Evolutionary conservation across 805 yeast genomes (phyloP).

Genomic region (Candida pseudoglaebosa): DNA sequence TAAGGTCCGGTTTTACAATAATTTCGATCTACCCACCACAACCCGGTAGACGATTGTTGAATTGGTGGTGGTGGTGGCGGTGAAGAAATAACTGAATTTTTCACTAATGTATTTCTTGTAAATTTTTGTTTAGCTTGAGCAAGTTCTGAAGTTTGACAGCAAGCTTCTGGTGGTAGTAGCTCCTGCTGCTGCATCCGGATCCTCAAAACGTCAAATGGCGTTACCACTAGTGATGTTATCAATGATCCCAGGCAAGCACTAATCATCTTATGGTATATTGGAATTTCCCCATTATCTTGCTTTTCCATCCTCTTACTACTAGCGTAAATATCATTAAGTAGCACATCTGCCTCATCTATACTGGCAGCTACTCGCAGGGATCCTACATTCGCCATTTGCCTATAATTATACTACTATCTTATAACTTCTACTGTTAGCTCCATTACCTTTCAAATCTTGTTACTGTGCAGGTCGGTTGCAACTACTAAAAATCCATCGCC

Average conservation of each 20-base stretch:
- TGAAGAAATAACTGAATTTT: conserved; percentile 9
- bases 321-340: conserved; percentile 6
- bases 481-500: too few species aligned
- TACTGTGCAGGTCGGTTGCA: too few species aligned
- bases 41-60: conserved; percentile 21
- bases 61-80: conserved; percentile 25
- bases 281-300: conserved; percentile 27
- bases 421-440: too few species aligned
- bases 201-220: conserved; percentile 79
- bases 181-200: conserved; percentile 77
- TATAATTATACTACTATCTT: too few species aligned
- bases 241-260: conserved; percentile 78
- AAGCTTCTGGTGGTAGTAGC: conserved; percentile 33
- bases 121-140: background rate
- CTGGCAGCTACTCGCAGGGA: conserved; percentile 37
- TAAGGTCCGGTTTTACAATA: conserved; percentile 34
- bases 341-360: conserved; percentile 29
- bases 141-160: conserved; percentile 1
- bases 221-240: conserved; percentile 66
- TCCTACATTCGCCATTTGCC: too few species aligned
- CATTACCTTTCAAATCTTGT: too few species aligned
- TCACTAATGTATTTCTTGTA: conserved; percentile 1
- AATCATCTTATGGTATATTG: conserved; percentile 61
- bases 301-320: background rate
- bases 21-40: conserved; percentile 32